A percentile compares a stretch with the other conserved stretches of the same genome.
These are phyloP conservation scores for Phytophthora colocasiae DNA, from an alignment of 352 stramenopile genomes.

Conservation along the genomic window DNA sequence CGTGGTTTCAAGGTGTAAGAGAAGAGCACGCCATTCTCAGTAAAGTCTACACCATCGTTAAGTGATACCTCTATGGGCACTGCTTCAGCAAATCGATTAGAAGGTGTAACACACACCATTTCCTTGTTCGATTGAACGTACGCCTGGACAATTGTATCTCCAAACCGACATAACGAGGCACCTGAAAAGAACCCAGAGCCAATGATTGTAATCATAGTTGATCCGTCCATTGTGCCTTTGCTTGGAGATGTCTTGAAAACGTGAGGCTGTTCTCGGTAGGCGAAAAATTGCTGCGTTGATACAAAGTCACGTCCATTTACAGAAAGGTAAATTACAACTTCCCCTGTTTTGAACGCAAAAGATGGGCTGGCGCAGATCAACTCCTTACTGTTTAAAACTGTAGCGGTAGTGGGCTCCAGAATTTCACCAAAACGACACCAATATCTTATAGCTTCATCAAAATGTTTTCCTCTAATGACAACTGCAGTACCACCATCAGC, in stretches of 20 bases:
- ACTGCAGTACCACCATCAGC: slow-evolving; percentile 63
- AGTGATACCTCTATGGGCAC: slow-evolving; percentile 76
- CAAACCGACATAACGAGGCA: slow-evolving; percentile 62
- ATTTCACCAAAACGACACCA: slow-evolving; percentile 75
- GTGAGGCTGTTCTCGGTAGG: slow-evolving; percentile 48
- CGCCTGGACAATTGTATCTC: slow-evolving; percentile 41
- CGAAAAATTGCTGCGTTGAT: slow-evolving; percentile 53
- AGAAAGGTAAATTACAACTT: slow-evolving; percentile 56
- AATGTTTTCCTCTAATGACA: slow-evolving; percentile 61
- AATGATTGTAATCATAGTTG: slow-evolving; percentile 59
- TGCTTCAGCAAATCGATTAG: slow-evolving; percentile 37
- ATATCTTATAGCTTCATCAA: slow-evolving; percentile 40
- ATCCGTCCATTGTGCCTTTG: slow-evolving; percentile 54
- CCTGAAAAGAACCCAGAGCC: slow-evolving; percentile 48
- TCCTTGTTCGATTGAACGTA: slow-evolving; percentile 45
- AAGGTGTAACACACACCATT: slow-evolving; percentile 54
- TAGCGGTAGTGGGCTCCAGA: slow-evolving; percentile 35
- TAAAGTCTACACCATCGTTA: slow-evolving; percentile 92
- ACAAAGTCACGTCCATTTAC: slow-evolving; percentile 82
- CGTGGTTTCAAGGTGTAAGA: slow-evolving; percentile 56
- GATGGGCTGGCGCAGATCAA: slow-evolving; percentile 53
- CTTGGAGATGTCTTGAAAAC: slow-evolving; percentile 57
- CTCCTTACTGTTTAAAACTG: slow-evolving; percentile 28
- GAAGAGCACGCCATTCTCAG: slow-evolving; percentile 65
- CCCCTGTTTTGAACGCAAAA: slow-evolving; percentile 25